phyloP scores from a whole-genome alignment of 345 rosid species.

The Theobroma cacao region DNA sequence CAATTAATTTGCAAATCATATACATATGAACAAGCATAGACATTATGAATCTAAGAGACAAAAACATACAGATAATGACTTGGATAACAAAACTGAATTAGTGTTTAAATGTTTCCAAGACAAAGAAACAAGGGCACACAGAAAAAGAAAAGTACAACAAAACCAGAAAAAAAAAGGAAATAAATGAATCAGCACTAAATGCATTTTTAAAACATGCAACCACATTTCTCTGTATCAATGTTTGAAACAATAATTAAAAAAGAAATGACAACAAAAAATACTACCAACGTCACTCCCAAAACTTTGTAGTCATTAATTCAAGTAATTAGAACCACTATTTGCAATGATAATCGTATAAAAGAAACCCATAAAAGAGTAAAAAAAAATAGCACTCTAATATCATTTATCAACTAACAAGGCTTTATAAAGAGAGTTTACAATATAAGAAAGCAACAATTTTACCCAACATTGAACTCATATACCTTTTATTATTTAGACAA shows the following conservation, averaged over 20 bases:
- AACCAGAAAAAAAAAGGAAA: neutral
- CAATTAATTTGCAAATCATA: neutral
- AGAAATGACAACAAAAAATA: neutral
- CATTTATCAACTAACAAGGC: neutral
- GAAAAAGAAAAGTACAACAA: too few relatives aligned
- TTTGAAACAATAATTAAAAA: neutral
- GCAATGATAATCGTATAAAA: neutral
- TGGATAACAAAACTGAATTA: neutral
- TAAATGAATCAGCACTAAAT: neutral
- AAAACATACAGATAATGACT: neutral
- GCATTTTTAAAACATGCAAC: neutral
- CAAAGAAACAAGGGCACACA: neutral
- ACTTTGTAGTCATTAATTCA: neutral
- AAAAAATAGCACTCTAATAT: neutral
- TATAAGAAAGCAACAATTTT: neutral
- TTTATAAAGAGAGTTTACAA: neutral
- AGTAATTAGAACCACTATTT: neutral
- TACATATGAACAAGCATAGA: neutral
- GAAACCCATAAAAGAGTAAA: neutral
- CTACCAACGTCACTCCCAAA: neutral
- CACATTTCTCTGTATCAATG: neutral
- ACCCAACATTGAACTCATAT: neutral
- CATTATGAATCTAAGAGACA: neutral
- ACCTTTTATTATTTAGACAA: neutral
- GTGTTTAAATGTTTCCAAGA: neutral